phyloP scores from a whole-genome alignment of 2,329 filamentous ascomycete species.

The Beauveria bassiana region DNA sequence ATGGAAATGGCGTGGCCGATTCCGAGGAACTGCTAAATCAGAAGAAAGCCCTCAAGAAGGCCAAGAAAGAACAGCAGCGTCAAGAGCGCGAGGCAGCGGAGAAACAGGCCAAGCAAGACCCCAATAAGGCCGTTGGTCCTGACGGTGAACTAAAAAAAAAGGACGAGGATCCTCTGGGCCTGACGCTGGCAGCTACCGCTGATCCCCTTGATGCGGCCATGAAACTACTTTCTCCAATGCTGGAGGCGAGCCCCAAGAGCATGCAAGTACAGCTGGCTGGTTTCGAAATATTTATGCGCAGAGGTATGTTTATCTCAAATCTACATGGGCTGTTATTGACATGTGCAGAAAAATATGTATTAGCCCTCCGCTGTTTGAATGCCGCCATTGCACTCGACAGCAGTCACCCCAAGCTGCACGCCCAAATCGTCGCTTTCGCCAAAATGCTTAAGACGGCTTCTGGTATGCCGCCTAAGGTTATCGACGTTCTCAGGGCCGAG shows the following conservation, averaged over 20 bases:
- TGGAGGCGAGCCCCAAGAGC: constrained; percentile 75
- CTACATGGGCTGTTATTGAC: constrained; percentile 4
- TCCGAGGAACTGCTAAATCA: constrained; percentile 57
- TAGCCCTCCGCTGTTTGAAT: constrained; percentile 79
- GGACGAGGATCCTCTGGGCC: constrained; percentile 80
- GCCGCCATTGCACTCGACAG: constrained; percentile 63
- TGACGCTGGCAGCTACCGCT: constrained; percentile 70
- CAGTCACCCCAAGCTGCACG: constrained; percentile 63
- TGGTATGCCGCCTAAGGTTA: constrained; percentile 53
- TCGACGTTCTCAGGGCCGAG: constrained; percentile 61
- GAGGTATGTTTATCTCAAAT: constrained; percentile 52
- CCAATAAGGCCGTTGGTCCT: constrained; percentile 61
- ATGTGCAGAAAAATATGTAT: constrained; percentile 67
- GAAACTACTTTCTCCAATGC: constrained; percentile 74
- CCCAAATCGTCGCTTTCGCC: constrained; percentile 65
- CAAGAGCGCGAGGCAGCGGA: constrained; percentile 72
- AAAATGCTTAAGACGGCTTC: constrained; percentile 51
- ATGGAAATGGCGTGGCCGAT: constrained; percentile 40
- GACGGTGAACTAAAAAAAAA: constrained; percentile 71
- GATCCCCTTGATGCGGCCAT: constrained; percentile 80
- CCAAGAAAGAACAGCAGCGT: constrained; percentile 61
- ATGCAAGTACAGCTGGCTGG: constrained; percentile 76
- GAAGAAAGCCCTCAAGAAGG: constrained; percentile 87
- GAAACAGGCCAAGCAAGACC: constrained; percentile 71
- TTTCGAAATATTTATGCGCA: constrained; percentile 82